Percentiles rank a stretch among this genome's conserved stretches.
Evolutionary conservation across 1,284 basidiomycete genomes (phyloP).

Genomic region (Megacollybia platyphylla): DNA sequence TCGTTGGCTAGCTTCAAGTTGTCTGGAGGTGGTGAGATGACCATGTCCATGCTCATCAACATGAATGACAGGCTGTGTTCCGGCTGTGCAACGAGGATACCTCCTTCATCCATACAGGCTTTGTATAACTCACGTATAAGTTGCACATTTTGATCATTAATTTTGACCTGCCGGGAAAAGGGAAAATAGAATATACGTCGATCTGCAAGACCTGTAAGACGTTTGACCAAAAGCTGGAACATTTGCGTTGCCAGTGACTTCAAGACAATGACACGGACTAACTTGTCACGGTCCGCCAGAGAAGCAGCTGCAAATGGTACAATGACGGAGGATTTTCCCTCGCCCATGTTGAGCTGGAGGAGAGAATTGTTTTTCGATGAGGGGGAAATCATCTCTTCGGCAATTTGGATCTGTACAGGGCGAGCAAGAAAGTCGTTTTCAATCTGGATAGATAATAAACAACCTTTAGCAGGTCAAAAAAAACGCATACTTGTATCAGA

Average conservation of each 20-base stretch:
- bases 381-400: constrained; percentile 36
- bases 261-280: constrained; percentile 35
- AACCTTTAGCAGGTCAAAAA: background rate
- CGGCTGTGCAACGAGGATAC: constrained; percentile 34
- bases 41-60: constrained; percentile 26
- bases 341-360: constrained; percentile 47
- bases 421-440: constrained; percentile 29
- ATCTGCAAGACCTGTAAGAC: constrained; percentile 27
- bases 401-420: constrained; percentile 24
- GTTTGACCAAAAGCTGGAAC: constrained; percentile 32
- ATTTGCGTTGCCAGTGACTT: constrained; percentile 28
- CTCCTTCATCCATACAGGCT: constrained; percentile 23
- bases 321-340: constrained; percentile 45
- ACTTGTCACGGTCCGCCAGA: constrained; percentile 25
- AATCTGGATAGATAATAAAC: constrained; percentile 16
- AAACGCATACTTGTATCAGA: constrained; percentile 14
- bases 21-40: constrained; percentile 3
- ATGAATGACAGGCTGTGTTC: constrained; percentile 41
- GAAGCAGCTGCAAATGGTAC: constrained; percentile 25
- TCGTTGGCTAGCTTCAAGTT: background rate
- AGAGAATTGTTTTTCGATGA: constrained; percentile 19
- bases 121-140: constrained; percentile 17
- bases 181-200: constrained; percentile 36
- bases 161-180: constrained; percentile 26
- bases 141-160: constrained; percentile 11